Evolutionary conservation across 208 protist genomes (phyloP).

Genomic region (Crithidia sp.): DNA sequence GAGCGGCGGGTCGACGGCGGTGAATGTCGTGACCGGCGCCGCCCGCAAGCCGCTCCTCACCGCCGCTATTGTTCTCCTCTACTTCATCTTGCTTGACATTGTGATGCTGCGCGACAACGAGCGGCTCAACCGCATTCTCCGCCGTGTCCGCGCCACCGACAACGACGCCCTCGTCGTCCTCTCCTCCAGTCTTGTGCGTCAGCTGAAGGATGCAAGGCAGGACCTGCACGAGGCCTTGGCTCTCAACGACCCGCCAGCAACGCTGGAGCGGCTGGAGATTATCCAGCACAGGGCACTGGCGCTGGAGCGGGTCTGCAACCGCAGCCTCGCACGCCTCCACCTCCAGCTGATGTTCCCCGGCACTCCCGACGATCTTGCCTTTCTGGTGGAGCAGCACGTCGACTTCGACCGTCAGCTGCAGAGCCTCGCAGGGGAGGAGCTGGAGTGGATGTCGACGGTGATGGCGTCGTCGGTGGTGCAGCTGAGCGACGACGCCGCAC

Average conservation of each 20-base stretch:
- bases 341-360: constrained; percentile 47
- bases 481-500: background rate
- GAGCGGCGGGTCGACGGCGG: background rate
- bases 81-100: constrained; percentile 61
- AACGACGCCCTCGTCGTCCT: constrained; percentile 62
- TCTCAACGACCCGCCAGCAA: background rate
- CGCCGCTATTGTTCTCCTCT: constrained; percentile 54
- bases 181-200: constrained; percentile 37
- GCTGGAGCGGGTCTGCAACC: constrained; percentile 42
- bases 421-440: constrained; percentile 48
- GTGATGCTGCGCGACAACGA: constrained; percentile 49
- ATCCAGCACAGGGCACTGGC: constrained; percentile 22
- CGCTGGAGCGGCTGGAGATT: constrained; percentile 27
- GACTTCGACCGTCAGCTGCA: constrained; percentile 58
- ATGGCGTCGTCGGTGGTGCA: constrained; percentile 13
- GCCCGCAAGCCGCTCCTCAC: constrained; percentile 32
- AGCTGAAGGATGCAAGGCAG: constrained; percentile 12
- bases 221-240: constrained; percentile 21
- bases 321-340: constrained; percentile 49
- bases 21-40: constrained; percentile 6
- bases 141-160: constrained; percentile 35
- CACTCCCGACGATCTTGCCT: constrained; percentile 64
- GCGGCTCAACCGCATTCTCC: constrained; percentile 30
- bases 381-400: constrained; percentile 79
- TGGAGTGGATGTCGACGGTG: constrained; percentile 50